These are phyloP conservation scores for Chloris gayana DNA, from an alignment of 176 grass and related monocot species.

Conservation along the genomic window DNA sequence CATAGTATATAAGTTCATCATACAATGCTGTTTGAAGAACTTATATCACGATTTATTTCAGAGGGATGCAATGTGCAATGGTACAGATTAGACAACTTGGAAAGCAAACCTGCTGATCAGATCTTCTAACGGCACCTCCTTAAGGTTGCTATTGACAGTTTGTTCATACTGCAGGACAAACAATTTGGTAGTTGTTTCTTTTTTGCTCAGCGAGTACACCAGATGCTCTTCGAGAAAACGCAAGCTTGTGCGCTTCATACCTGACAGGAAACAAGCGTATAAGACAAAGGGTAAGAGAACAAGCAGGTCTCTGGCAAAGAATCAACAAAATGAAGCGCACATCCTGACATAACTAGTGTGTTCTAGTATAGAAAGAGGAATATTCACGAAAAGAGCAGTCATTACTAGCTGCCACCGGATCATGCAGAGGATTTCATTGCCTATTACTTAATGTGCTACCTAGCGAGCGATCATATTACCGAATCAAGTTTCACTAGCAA, in stretches of 20 bases:
- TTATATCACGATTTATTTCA: neutral
- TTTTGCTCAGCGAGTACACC: conserved; percentile 56
- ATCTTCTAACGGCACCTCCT: conserved; percentile 47
- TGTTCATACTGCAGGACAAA: conserved; percentile 50
- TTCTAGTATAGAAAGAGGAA: conserved; percentile 1
- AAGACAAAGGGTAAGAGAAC: neutral
- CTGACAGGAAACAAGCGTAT: conserved; percentile 33
- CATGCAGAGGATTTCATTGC: neutral
- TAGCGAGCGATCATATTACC: neutral
- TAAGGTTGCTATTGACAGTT: conserved; percentile 16
- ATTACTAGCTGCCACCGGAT: neutral
- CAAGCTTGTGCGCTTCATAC: conserved; percentile 36
- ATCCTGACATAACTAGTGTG: neutral
- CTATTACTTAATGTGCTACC: conserved; percentile 3
- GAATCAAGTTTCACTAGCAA: conserved; percentile 1
- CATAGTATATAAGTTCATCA: conserved; percentile 2
- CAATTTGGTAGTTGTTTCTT: conserved; percentile 48
- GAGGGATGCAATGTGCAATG: too few species aligned
- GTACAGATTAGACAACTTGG: neutral
- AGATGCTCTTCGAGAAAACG: conserved; percentile 46
- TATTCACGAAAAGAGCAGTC: conserved; percentile 3
- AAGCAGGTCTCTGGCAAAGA: neutral
- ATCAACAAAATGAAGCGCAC: conserved; percentile 21
- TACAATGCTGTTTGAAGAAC: conserved; percentile 20
- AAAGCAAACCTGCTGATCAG: conserved; percentile 57